Conservation (phyloP, 2,329 filamentous ascomycete genomes). For the Arthrobotrys iridis region DNA sequence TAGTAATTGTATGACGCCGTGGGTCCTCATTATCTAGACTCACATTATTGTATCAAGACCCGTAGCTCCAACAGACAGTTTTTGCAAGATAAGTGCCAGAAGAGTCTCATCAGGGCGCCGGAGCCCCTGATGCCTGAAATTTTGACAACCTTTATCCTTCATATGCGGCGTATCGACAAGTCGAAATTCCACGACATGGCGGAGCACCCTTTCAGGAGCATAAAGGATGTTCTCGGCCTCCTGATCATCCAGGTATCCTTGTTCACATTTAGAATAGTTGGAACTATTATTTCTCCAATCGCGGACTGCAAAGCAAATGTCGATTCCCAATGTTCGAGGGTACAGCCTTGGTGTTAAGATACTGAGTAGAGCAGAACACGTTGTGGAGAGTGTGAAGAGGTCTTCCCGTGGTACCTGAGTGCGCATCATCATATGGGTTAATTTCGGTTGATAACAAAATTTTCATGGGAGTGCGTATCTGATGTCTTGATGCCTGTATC, state of each 20-base stretch:
- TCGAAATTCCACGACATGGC: background rate
- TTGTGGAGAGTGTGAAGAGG: background rate
- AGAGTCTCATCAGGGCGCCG: background rate
- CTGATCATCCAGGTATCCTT: background rate
- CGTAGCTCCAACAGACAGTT: background rate
- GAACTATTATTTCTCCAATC: background rate
- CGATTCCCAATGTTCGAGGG: background rate
- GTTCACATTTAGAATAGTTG: background rate
- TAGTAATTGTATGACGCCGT: background rate
- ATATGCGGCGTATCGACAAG: background rate
- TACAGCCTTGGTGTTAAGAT: background rate
- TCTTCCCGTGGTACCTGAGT: background rate
- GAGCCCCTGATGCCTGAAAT: background rate
- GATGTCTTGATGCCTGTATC: too few relatives aligned
- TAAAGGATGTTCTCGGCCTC: background rate
- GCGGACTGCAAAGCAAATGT: background rate
- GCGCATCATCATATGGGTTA: background rate
- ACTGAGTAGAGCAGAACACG: background rate
- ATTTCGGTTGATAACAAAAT: too few relatives aligned
- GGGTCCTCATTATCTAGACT: background rate
- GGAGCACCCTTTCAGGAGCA: background rate
- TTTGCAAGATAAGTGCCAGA: background rate
- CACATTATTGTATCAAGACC: background rate
- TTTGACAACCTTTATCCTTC: background rate
- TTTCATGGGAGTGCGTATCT: too few relatives aligned